Evolutionary conservation across 805 yeast species (phyloP).

Genomic region (Saturnispora dispora): DNA sequence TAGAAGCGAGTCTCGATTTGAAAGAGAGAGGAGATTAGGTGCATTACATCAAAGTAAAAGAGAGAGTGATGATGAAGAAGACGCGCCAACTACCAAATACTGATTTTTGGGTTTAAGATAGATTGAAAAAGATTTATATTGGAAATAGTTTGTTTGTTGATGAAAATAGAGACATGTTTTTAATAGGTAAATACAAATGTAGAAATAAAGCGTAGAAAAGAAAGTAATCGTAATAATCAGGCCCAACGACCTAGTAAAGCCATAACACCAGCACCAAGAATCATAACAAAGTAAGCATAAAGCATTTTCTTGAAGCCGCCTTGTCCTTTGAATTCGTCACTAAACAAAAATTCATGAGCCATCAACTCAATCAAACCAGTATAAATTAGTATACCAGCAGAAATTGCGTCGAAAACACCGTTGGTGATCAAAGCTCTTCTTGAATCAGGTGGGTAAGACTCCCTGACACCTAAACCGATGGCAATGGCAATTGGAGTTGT

Average conservation of each 20-base stretch:
- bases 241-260: conserved; percentile 74
- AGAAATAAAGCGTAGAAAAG: not conserved
- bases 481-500: conserved; percentile 71
- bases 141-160: not conserved
- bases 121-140: not conserved
- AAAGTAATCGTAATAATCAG: conserved; percentile 16
- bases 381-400: conserved; percentile 70
- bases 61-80: conserved; percentile 32
- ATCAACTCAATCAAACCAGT: conserved; percentile 71
- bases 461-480: conserved; percentile 68
- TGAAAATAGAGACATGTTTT: not conserved
- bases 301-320: conserved; percentile 43
- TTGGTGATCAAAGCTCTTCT: conserved; percentile 52
- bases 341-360: conserved; percentile 65
- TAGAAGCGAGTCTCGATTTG: conserved; percentile 18
- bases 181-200: not conserved
- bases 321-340: conserved; percentile 57
- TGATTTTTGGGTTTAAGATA: not conserved
- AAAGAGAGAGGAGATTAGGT: conserved; percentile 24
- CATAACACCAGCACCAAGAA: conserved; percentile 68
- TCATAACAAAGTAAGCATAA: conserved; percentile 43
- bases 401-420: conserved; percentile 67
- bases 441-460: conserved; percentile 49
- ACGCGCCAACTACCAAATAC: conserved; percentile 15
- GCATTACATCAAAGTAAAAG: conserved; percentile 23